These are phyloP conservation scores for Cladosporium sp. DNA, from an alignment of 2,329 filamentous ascomycete genomes.

Conservation along the genomic window DNA sequence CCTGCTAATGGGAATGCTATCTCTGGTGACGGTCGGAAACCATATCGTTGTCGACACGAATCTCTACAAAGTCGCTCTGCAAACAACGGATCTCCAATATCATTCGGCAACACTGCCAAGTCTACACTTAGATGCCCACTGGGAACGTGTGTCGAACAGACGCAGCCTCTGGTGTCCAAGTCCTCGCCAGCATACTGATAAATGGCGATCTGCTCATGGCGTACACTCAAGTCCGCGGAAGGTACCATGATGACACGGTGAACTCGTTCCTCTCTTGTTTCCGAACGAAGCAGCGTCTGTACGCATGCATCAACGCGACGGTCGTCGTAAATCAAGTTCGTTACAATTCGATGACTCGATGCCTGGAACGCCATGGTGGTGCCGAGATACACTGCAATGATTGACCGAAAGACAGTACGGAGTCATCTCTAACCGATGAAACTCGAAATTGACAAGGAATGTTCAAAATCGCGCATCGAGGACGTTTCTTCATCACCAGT, in stretches of 20 bases:
- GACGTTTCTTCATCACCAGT: not conserved
- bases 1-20: not conserved
- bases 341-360: not conserved
- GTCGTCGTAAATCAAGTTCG: not conserved
- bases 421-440: not conserved
- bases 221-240: too few species aligned
- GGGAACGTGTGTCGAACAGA: not conserved
- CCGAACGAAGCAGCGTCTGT: not conserved
- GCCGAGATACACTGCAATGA: not conserved
- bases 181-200: not conserved
- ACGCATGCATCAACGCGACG: not conserved
- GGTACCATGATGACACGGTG: too few species aligned
- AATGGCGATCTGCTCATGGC: too few species aligned
- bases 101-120: not conserved
- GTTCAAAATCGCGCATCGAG: not conserved
- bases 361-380: not conserved
- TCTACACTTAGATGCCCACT: not conserved
- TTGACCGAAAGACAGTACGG: not conserved
- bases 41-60: not conserved
- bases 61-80: not conserved
- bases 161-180: not conserved
- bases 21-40: not conserved
- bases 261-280: not conserved
- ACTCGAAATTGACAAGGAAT: not conserved
- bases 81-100: not conserved